A percentile compares a stretch with the other conserved stretches of the same genome.
These are phyloP conservation scores for Fusarium graminum DNA, from an alignment of 2,329 filamentous ascomycete genomes.

Conservation along the genomic window DNA sequence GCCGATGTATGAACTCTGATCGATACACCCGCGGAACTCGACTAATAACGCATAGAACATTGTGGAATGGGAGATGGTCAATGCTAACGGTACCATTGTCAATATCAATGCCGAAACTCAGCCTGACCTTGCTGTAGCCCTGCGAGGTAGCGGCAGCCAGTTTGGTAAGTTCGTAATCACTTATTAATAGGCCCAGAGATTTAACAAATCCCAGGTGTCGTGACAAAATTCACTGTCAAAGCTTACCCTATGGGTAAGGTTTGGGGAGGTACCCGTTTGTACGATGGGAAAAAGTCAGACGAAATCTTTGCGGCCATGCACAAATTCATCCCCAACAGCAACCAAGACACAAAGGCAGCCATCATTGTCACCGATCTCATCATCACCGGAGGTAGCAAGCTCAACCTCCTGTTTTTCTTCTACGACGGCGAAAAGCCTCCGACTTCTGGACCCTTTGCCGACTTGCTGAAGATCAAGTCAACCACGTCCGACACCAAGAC, in stretches of 20 bases:
- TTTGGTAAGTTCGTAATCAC: conserved; percentile 2
- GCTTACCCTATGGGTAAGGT: conserved; percentile 10
- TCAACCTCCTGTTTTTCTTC: conserved; percentile 22
- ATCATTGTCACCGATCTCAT: conserved; percentile 17
- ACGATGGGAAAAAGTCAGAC: conserved; percentile 12
- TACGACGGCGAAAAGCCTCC: conserved; percentile 26
- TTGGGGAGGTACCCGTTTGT: conserved; percentile 25
- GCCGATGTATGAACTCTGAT: conserved; percentile 9
- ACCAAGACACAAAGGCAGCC: conserved; percentile 3
- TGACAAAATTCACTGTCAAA: conserved; percentile 11
- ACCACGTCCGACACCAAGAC: conserved; percentile 1
- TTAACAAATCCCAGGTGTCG: not conserved
- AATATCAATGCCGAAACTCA: conserved; percentile 5
- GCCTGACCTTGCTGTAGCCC: conserved; percentile 17
- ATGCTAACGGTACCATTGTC: conserved; percentile 25
- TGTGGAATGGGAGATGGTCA: conserved; percentile 23
- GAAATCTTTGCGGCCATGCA: conserved; percentile 26
- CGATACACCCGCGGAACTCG: accelerated
- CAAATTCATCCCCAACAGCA: conserved; percentile 25
- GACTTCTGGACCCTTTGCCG: conserved; percentile 21
- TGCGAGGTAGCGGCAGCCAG: conserved; percentile 29
- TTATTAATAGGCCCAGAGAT: accelerated
- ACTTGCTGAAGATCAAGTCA: conserved; percentile 23
- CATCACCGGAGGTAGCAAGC: not conserved
- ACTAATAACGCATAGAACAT: conserved; percentile 15